These are phyloP conservation scores for Talaromyces proteolyticus DNA, from an alignment of 495 filamentous ascomycete genomes.

Conservation along the genomic window DNA sequence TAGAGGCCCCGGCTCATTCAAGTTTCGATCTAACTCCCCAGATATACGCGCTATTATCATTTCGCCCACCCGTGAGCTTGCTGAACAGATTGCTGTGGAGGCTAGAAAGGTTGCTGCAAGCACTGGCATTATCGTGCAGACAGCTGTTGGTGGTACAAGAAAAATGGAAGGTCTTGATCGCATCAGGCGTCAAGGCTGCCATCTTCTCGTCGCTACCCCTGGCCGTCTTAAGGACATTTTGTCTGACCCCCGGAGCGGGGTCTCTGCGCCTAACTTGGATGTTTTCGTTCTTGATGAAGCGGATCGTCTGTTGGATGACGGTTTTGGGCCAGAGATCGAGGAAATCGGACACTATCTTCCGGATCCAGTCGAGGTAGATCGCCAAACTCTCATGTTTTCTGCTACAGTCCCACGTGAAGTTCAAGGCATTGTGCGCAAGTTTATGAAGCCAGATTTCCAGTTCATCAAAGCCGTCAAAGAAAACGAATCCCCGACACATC, in stretches of 20 bases:
- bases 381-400: conserved; percentile 91
- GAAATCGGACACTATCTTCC: conserved; percentile 67
- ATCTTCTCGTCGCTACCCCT: conserved; percentile 85
- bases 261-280: conserved; percentile 67
- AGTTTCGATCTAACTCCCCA: conserved; percentile 33
- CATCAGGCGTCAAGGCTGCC: conserved; percentile 71
- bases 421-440: conserved; percentile 63
- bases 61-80: conserved; percentile 91
- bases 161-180: conserved; percentile 56
- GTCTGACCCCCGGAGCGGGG: conserved; percentile 54
- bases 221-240: conserved; percentile 85
- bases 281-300: conserved; percentile 93
- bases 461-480: conserved; percentile 77
- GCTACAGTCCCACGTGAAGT: conserved; percentile 86
- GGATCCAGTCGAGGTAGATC: conserved; percentile 47
- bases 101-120: conserved; percentile 60
- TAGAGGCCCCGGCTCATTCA: not conserved
- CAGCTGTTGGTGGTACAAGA: conserved; percentile 82
- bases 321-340: conserved; percentile 74
- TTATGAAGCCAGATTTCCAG: conserved; percentile 68
- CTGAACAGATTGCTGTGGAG: conserved; percentile 88
- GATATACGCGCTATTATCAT: conserved; percentile 89
- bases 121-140: conserved; percentile 72
- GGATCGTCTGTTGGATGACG: conserved; percentile 84
- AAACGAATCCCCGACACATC: conserved; percentile 78